Evolutionary conservation across 2,329 filamentous ascomycete genomes (phyloP).

Genomic region (Dothistroma pini): DNA sequence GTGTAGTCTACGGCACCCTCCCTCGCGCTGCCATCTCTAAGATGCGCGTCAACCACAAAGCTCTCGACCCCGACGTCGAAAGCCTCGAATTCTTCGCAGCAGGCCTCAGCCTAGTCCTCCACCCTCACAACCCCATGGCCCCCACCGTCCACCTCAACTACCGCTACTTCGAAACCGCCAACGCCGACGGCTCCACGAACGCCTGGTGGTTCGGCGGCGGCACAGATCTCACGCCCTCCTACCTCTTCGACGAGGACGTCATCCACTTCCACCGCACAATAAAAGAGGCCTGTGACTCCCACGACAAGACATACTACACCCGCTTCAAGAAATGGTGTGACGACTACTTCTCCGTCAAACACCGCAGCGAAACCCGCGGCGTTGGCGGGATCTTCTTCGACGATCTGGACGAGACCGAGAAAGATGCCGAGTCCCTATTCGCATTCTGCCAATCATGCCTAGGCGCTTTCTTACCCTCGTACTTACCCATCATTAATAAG

Average conservation of each 20-base stretch:
- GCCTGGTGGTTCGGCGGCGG: conserved; percentile 99
- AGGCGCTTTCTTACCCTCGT: conserved; percentile 82
- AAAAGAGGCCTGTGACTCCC: conserved; percentile 88
- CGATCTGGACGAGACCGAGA: conserved; percentile 82
- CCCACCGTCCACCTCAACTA: conserved; percentile 98
- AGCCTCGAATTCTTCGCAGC: conserved; percentile 93
- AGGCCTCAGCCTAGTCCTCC: conserved; percentile 86
- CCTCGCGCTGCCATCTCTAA: conserved; percentile 82
- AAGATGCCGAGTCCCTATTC: conserved; percentile 85
- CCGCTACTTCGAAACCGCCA: conserved; percentile 95
- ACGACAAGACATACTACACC: conserved; percentile 88
- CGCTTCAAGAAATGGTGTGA: conserved; percentile 99
- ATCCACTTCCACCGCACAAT: conserved; percentile 94
- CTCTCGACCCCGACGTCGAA: conserved; percentile 72
- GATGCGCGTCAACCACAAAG: conserved; percentile 95
- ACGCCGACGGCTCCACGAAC: conserved; percentile 73
- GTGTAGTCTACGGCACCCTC: conserved; percentile 87
- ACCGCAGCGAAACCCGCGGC: conserved; percentile 80
- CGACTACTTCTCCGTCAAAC: conserved; percentile 92
- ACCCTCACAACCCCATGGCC: conserved; percentile 93
- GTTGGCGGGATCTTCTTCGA: conserved; percentile 99
- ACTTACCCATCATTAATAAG: conserved; percentile 81
- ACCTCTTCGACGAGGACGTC: conserved; percentile 95
- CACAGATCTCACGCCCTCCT: conserved; percentile 86
- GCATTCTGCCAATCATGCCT: conserved; percentile 83